Conservation (phyloP, 306 rosid species). For the Neltuma alba region DNA sequence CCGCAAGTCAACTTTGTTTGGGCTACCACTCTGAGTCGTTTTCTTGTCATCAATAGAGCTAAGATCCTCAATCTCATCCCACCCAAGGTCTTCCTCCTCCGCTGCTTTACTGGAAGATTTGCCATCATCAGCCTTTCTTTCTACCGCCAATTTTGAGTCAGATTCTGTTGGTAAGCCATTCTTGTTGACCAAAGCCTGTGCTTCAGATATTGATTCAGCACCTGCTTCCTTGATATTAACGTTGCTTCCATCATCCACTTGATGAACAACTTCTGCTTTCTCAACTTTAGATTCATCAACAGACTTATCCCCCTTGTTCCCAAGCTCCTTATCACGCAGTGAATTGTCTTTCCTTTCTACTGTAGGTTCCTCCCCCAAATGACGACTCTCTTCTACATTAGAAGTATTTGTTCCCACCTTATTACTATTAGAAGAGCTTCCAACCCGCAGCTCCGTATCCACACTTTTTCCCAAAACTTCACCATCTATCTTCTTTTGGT, state of each 20-base stretch:
- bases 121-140: constrained; percentile 43
- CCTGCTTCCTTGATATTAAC: constrained; percentile 12
- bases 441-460: constrained; percentile 24
- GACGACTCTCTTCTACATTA: constrained; percentile 35
- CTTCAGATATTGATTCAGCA: constrained; percentile 25
- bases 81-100: constrained; percentile 70
- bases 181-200: constrained; percentile 4
- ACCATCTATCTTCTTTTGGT: constrained; percentile 30
- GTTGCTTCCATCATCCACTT: constrained; percentile 35
- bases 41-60: constrained; percentile 67
- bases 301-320: constrained; percentile 32
- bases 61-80: constrained; percentile 96
- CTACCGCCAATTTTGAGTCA: constrained; percentile 39
- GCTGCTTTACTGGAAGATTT: constrained; percentile 44
- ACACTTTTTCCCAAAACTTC: constrained; percentile 34
- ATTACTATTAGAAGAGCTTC: constrained; percentile 11
- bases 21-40: constrained; percentile 39
- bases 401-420: constrained; percentile 12
- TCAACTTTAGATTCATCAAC: constrained; percentile 39
- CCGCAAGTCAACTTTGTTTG: constrained; percentile 53
- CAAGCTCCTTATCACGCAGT: constrained; percentile 25
- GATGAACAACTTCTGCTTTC: constrained; percentile 26
- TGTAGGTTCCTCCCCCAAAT: constrained; percentile 38
- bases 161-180: constrained; percentile 35
- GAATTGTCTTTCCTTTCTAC: constrained; percentile 6